A percentile compares a stretch with the other conserved stretches of the same genome.
These are phyloP conservation scores for Phytophthora melonis DNA, from an alignment of 352 stramenopile genomes.

Conservation along the genomic window DNA sequence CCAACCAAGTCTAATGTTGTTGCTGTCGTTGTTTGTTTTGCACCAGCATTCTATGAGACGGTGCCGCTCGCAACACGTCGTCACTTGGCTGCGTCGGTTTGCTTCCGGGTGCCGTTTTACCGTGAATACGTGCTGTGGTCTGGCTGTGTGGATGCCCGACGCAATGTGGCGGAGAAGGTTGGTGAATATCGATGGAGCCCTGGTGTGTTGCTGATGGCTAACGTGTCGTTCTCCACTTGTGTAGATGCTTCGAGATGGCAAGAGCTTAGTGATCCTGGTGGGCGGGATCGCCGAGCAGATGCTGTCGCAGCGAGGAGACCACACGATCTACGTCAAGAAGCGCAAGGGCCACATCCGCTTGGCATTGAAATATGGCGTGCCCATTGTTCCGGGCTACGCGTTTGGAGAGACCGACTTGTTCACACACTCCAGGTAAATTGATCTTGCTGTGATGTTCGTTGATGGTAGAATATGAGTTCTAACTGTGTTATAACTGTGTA, in stretches of 20 bases:
- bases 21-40: slow-evolving; percentile 1
- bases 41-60: slow-evolving; percentile 72
- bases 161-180: slow-evolving; percentile 67
- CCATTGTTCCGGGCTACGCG: slow-evolving; percentile 80
- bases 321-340: slow-evolving; percentile 83
- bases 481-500: not conserved
- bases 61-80: slow-evolving; percentile 68
- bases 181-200: not conserved
- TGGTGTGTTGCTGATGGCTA: slow-evolving; percentile 8
- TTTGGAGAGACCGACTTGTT: slow-evolving; percentile 90
- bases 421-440: slow-evolving; percentile 71
- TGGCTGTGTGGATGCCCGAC: slow-evolving; percentile 78
- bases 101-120: slow-evolving; percentile 82
- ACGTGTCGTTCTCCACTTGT: not conserved
- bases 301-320: slow-evolving; percentile 72
- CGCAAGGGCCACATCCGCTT: slow-evolving; percentile 87
- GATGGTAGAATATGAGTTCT: not conserved
- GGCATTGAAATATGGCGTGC: slow-evolving; percentile 75
- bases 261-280: slow-evolving; percentile 85
- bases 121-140: slow-evolving; percentile 83
- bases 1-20: slow-evolving; percentile 7
- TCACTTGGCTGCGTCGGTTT: slow-evolving; percentile 77
- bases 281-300: slow-evolving; percentile 88
- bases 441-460: not conserved
- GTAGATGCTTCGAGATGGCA: slow-evolving; percentile 67